Percentiles rank a stretch among this genome's conserved stretches.
phyloP scores from a whole-genome alignment of 1,139 yeast genomes.

The Hemisphaericaspora lyxosophila region DNA sequence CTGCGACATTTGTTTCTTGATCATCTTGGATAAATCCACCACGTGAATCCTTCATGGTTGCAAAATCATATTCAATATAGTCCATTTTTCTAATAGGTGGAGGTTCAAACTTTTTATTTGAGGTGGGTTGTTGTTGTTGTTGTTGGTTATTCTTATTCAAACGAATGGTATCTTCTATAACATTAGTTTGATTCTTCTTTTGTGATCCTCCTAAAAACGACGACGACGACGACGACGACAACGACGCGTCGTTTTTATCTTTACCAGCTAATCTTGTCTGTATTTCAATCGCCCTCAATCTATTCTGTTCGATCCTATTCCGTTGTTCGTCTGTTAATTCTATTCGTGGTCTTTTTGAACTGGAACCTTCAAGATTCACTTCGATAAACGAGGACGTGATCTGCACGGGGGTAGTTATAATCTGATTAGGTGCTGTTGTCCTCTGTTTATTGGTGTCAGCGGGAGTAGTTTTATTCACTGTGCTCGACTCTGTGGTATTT shows the following conservation, averaged over 20 bases:
- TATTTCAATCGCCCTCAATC: slow-evolving; percentile 58
- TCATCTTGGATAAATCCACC: slow-evolving; percentile 78
- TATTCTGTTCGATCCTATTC: slow-evolving; percentile 53
- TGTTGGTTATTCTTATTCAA: slow-evolving; percentile 11
- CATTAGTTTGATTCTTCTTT: background rate
- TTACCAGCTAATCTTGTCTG: slow-evolving; percentile 37
- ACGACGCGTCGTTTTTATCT: slow-evolving; percentile 16
- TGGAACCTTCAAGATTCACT: slow-evolving; percentile 11
- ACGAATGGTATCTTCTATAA: slow-evolving; percentile 14
- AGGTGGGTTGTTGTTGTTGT: slow-evolving; percentile 5
- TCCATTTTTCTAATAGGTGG: slow-evolving; percentile 58
- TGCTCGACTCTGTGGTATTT: slow-evolving; percentile 15
- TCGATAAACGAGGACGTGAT: slow-evolving; percentile 17
- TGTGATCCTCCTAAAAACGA: background rate
- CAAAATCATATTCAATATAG: slow-evolving; percentile 89
- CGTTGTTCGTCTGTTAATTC: slow-evolving; percentile 54
- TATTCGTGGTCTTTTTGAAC: slow-evolving; percentile 20
- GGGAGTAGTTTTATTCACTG: slow-evolving; percentile 11
- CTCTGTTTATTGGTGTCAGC: slow-evolving; percentile 1
- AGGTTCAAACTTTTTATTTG: slow-evolving; percentile 20
- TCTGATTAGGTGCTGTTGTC: slow-evolving; percentile 11
- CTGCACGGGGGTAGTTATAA: slow-evolving; percentile 13
- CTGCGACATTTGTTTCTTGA: slow-evolving; percentile 32
- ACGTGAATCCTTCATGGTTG: slow-evolving; percentile 82
- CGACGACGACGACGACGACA: background rate